A percentile compares a stretch with the other conserved stretches of the same genome.
phyloP scores from a whole-genome alignment of 2,329 filamentous ascomycete species.

The Purpureocillium lavendulum region DNA sequence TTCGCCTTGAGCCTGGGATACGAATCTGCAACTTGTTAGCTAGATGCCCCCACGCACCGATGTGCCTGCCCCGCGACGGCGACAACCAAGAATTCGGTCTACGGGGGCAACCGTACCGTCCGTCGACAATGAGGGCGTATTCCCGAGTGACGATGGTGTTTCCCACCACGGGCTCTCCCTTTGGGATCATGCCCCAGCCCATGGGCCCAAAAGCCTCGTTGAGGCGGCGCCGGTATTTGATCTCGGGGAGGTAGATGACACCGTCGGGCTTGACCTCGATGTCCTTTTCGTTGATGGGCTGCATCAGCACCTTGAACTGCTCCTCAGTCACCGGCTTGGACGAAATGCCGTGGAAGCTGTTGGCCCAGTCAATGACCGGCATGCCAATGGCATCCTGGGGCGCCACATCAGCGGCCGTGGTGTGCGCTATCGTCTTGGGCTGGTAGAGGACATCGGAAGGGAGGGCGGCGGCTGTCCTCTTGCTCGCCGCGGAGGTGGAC shows the following conservation, averaged over 20 bases:
- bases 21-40: no score
- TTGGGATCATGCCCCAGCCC: constrained; percentile 87
- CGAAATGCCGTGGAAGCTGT: constrained; percentile 74
- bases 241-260: constrained; percentile 92
- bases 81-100: no score
- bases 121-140: constrained; percentile 83
- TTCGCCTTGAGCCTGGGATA: constrained; percentile 88
- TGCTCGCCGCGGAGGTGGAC: background rate
- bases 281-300: constrained; percentile 61
- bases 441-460: constrained; percentile 7
- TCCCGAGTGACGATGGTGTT: constrained; percentile 76
- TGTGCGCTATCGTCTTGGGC: constrained; percentile 9
- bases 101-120: no score
- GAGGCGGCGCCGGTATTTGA: constrained; percentile 89
- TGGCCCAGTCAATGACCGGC: constrained; percentile 62
- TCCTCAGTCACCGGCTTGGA: constrained; percentile 62
- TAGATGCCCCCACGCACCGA: no score
- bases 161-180: constrained; percentile 79
- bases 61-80: no score
- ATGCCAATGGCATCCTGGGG: constrained; percentile 1
- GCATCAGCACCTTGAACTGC: constrained; percentile 58
- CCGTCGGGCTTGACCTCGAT: constrained; percentile 98
- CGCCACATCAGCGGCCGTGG: constrained; percentile 3
- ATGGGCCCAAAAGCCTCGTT: constrained; percentile 91
- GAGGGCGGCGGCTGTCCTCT: background rate